Conservation (phyloP, 768 basidiomycete species). For the Lactarius deliciosus region DNA sequence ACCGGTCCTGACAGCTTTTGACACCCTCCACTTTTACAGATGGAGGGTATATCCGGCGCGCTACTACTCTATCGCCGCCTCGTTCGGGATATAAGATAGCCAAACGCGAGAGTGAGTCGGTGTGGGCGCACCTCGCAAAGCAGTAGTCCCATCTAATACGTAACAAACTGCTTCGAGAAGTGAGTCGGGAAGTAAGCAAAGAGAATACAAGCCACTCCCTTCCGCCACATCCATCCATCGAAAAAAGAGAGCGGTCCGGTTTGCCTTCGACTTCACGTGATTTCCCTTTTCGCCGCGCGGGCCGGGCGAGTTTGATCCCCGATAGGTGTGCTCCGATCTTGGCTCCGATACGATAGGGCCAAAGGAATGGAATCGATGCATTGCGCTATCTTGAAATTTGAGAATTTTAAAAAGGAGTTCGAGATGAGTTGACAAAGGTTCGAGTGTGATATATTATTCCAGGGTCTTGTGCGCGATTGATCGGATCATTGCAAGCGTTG, state of each 20-base stretch:
- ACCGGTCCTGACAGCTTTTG: too few relatives aligned
- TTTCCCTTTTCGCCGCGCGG: too few relatives aligned
- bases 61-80: conserved; percentile 73
- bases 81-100: conserved; percentile 35
- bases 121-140: conserved; percentile 64
- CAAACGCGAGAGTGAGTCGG: conserved; percentile 16
- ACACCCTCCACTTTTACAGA: too few relatives aligned
- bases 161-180: conserved; percentile 73
- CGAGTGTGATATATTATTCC: neutral
- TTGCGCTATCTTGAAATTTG: too few relatives aligned
- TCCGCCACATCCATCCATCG: conserved; percentile 30
- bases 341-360: too few relatives aligned
- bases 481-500: neutral
- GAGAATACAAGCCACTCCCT: conserved; percentile 56
- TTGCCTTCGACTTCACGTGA: too few relatives aligned
- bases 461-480: neutral
- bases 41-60: conserved; percentile 63
- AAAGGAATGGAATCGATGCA: too few relatives aligned
- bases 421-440: too few relatives aligned
- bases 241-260: too few relatives aligned
- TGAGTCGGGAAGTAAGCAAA: conserved; percentile 50
- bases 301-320: too few relatives aligned
- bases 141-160: conserved; percentile 75
- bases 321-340: too few relatives aligned
- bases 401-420: too few relatives aligned